Percentiles rank a stretch among this genome's conserved stretches.
These are phyloP conservation scores for Tylopilus intermedius DNA, from an alignment of 768 basidiomycete genomes.

Conservation along the genomic window DNA sequence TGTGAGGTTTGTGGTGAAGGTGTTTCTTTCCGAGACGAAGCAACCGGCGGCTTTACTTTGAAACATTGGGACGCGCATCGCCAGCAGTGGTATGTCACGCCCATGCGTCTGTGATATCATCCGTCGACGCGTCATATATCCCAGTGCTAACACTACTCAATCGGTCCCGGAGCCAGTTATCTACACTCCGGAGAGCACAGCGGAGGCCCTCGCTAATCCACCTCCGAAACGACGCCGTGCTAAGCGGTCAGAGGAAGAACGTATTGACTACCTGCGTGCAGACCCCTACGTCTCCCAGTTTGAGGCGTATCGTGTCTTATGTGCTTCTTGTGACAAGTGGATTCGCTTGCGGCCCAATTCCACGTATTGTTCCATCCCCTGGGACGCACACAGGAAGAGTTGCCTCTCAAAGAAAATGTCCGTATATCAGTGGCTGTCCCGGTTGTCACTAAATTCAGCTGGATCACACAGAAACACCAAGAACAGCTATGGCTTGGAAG, in stretches of 20 bases:
- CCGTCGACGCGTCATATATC: constrained; percentile 5
- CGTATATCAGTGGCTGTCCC: constrained; percentile 20
- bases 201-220: constrained; percentile 41
- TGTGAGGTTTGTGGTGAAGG: constrained; percentile 60
- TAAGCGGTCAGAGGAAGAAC: constrained; percentile 73
- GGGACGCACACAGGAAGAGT: constrained; percentile 82
- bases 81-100: constrained; percentile 45
- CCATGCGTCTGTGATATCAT: constrained; percentile 2
- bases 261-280: constrained; percentile 60
- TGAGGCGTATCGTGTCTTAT: constrained; percentile 75
- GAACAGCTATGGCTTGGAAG: constrained; percentile 55
- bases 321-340: constrained; percentile 81
- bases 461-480: constrained; percentile 33
- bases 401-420: constrained; percentile 76
- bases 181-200: constrained; percentile 40
- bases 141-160: constrained; percentile 31
- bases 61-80: constrained; percentile 70
- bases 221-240: constrained; percentile 64
- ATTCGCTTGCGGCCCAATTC: constrained; percentile 82
- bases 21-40: constrained; percentile 65
- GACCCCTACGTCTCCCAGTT: constrained; percentile 79
- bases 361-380: constrained; percentile 83
- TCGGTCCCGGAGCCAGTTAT: constrained; percentile 35
- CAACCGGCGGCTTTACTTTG: constrained; percentile 57
- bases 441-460: constrained; percentile 7